phyloP scores from a whole-genome alignment of 495 filamentous ascomycete genomes.

The Penicillium herquei region DNA sequence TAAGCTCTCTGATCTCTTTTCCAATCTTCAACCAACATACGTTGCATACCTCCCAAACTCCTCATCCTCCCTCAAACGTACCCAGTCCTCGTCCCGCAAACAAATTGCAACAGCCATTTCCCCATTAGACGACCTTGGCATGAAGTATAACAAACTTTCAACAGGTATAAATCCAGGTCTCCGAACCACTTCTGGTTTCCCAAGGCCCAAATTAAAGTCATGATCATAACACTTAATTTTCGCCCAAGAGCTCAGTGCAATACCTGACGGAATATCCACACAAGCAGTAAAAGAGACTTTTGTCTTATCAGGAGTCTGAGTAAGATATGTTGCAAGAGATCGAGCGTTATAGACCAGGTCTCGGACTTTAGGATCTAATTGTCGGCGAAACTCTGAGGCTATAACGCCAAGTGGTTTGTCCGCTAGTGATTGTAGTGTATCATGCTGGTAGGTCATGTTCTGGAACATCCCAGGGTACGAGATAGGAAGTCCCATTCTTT shows the following conservation, averaged over 20 bases:
- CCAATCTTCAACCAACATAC: constrained; percentile 26
- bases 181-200: constrained; percentile 46
- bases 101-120: constrained; percentile 43
- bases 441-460: constrained; percentile 39
- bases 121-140: constrained; percentile 39
- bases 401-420: constrained; percentile 36
- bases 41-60: constrained; percentile 34
- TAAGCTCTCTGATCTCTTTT: too few species aligned
- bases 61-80: constrained; percentile 32
- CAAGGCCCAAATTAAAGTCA: too few species aligned
- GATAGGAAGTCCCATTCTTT: constrained; percentile 38
- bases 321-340: too few species aligned
- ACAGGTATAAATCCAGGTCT: constrained; percentile 47
- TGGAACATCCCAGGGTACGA: constrained; percentile 46
- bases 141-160: constrained; percentile 48
- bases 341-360: constrained; percentile 33
- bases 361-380: constrained; percentile 37
- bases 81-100: constrained; percentile 46
- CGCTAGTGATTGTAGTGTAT: constrained; percentile 27
- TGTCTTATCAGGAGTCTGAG: too few species aligned
- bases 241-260: too few species aligned
- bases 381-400: constrained; percentile 43
- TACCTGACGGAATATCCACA: too few species aligned
- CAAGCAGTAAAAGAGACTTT: too few species aligned
- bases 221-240: too few species aligned